phyloP scores from a whole-genome alignment of 306 rosid species.

The Acmispon strigosus region DNA sequence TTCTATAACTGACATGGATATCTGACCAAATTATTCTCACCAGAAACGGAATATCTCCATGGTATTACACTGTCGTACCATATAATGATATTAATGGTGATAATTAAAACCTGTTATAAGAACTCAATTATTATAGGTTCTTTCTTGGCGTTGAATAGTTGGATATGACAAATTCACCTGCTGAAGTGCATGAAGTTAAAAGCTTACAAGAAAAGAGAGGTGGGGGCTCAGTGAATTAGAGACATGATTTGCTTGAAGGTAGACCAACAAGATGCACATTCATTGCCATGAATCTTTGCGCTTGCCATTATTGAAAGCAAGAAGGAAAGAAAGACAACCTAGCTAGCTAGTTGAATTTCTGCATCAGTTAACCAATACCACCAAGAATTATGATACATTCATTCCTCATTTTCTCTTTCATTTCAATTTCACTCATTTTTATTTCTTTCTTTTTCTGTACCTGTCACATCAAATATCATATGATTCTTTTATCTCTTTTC shows the following conservation, averaged over 20 bases:
- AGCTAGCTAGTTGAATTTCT: neutral
- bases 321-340: neutral
- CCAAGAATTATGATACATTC: no score
- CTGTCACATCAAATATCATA: no score
- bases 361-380: neutral
- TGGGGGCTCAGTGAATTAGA: constrained; percentile 21
- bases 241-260: constrained; percentile 21
- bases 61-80: neutral
- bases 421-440: no score
- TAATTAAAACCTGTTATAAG: neutral
- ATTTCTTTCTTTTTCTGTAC: no score
- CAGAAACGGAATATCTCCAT: neutral
- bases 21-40: neutral
- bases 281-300: constrained; percentile 16
- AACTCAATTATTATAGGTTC: neutral
- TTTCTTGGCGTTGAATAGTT: neutral
- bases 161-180: constrained; percentile 29
- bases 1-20: no score
- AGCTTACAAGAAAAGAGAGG: constrained; percentile 8
- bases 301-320: constrained; percentile 18
- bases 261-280: constrained; percentile 41
- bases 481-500: no score
- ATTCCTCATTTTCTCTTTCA: no score
- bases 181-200: neutral
- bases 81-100: neutral